Conservation (phyloP, 2,329 filamentous ascomycete genomes). For the Rugonectria rugulosa region DNA sequence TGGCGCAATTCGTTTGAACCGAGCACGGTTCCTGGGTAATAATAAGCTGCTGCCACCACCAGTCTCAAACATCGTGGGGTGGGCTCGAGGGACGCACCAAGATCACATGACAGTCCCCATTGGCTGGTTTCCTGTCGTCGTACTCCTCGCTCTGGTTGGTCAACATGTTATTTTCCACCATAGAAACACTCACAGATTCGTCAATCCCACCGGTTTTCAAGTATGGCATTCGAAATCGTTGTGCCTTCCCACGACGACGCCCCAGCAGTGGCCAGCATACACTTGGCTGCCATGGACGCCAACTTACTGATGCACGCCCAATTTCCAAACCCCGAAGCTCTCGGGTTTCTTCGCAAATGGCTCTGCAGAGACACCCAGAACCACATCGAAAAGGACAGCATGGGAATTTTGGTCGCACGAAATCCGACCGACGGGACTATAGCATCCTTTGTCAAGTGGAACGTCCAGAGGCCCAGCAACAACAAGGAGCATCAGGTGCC, state of each 20-base stretch:
- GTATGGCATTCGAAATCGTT: conserved; percentile 40
- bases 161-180: conserved; percentile 12
- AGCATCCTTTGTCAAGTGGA: conserved; percentile 48
- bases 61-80: background rate
- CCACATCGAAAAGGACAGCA: conserved; percentile 37
- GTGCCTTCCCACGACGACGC: conserved; percentile 38
- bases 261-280: conserved; percentile 40
- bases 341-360: conserved; percentile 40
- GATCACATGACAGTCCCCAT: conserved; percentile 17
- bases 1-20: too few relatives aligned
- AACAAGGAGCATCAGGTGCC: conserved; percentile 24
- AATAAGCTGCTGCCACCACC: background rate
- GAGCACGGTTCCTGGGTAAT: too few relatives aligned
- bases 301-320: conserved; percentile 51
- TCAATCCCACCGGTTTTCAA: background rate
- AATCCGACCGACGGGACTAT: conserved; percentile 40
- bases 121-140: conserved; percentile 12
- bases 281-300: conserved; percentile 49
- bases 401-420: conserved; percentile 46
- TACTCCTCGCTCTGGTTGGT: conserved; percentile 28
- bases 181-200: conserved; percentile 8
- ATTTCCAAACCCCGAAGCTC: conserved; percentile 45
- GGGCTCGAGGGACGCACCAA: conserved; percentile 1
- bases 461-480: conserved; percentile 33
- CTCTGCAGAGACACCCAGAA: conserved; percentile 41